Conservation (phyloP, 2,329 filamentous ascomycete species). For the Clonostachys rosea region DNA sequence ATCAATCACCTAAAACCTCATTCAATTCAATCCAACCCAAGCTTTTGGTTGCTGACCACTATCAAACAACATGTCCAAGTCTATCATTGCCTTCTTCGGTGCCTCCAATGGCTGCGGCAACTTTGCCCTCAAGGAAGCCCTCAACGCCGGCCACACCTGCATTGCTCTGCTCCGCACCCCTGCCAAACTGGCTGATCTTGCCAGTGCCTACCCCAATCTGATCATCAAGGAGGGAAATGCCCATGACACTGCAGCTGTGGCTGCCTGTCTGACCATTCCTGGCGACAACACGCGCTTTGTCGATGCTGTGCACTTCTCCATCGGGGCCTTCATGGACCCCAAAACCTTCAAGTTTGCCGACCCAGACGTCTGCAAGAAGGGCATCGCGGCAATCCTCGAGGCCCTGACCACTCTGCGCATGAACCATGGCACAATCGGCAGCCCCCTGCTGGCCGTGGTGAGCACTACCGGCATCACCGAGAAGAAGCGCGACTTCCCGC, state of each 20-base stretch:
- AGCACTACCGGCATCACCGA: conserved; percentile 34
- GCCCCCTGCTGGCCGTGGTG: conserved; percentile 27
- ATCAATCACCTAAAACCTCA: background rate
- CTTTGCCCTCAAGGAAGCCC: conserved; percentile 24
- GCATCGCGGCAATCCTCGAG: conserved; percentile 23
- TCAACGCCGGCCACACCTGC: conserved; percentile 29
- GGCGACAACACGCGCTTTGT: conserved; percentile 18
- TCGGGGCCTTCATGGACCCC: conserved; percentile 24
- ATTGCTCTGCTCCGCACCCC: conserved; percentile 33
- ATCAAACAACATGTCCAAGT: conserved; percentile 1
- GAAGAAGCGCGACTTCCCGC: conserved; percentile 26
- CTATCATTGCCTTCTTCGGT: conserved; percentile 25
- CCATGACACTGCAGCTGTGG: conserved; percentile 22
- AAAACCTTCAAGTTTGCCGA: conserved; percentile 22
- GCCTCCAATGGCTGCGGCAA: conserved; percentile 34
- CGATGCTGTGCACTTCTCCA: conserved; percentile 29
- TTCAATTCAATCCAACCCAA: background rate
- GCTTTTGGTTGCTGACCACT: background rate
- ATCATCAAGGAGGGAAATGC: conserved; percentile 30
- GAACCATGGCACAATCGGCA: conserved; percentile 6
- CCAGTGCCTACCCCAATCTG: conserved; percentile 19
- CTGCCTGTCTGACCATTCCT: conserved; percentile 19
- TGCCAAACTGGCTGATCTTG: conserved; percentile 24
- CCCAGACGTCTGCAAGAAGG: conserved; percentile 32
- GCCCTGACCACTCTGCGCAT: conserved; percentile 18